These are phyloP conservation scores for Epichloe coenophiala DNA, from an alignment of 2,329 filamentous ascomycete species.

Conservation along the genomic window DNA sequence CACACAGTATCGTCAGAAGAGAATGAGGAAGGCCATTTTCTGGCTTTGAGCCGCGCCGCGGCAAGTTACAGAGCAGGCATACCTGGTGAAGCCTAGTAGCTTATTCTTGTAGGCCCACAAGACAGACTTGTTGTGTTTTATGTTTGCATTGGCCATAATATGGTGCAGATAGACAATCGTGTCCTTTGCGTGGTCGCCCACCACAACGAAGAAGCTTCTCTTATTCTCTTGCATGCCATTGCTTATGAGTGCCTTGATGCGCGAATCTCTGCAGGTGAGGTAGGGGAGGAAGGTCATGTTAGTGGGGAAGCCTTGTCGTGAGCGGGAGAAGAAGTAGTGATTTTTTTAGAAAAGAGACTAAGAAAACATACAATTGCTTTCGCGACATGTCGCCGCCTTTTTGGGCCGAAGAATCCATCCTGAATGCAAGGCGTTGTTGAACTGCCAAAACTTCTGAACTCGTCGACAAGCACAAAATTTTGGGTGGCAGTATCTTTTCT, in stretches of 20 bases:
- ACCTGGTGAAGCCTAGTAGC: constrained; percentile 79
- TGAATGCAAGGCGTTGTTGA: constrained; percentile 9
- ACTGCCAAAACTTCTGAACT: not conserved
- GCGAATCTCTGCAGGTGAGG: constrained; percentile 52
- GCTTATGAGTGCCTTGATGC: constrained; percentile 79
- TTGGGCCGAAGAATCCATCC: constrained; percentile 4
- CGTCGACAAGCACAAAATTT: constrained; percentile 18
- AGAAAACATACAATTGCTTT: constrained; percentile 36
- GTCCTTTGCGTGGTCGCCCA: constrained; percentile 85
- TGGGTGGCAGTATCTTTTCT: constrained; percentile 23
- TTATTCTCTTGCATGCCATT: constrained; percentile 95
- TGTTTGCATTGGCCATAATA: constrained; percentile 78
- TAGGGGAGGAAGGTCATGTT: no score
- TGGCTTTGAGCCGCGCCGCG: not conserved
- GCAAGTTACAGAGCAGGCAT: constrained; percentile 1
- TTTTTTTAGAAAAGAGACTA: not conserved
- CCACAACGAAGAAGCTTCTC: constrained; percentile 92
- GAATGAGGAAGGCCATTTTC: not conserved
- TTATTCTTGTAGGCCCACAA: constrained; percentile 99
- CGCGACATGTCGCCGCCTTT: constrained; percentile 38
- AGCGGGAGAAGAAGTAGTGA: not conserved
- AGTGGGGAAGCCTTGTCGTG: no score
- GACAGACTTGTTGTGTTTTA: constrained; percentile 84
- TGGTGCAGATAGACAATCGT: constrained; percentile 89
- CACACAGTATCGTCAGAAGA: not conserved